Conservation (phyloP, 139 green algal genomes). For the Astrephomene gubernaculifera region DNA sequence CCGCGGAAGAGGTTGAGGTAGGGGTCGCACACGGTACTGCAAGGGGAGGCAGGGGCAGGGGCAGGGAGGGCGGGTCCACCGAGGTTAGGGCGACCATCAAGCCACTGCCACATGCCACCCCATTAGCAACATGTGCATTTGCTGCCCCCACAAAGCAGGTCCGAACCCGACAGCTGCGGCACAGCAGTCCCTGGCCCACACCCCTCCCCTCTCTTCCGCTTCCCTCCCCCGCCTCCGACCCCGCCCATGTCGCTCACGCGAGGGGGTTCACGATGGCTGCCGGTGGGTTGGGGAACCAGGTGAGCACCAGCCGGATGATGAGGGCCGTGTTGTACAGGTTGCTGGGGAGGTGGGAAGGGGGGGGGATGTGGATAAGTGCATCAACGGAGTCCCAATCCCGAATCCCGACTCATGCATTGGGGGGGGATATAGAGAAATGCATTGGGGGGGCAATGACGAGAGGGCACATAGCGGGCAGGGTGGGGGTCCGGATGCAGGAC, state of each 20-base stretch:
- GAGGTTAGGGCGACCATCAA: too few relatives aligned
- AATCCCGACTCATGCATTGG: too few relatives aligned
- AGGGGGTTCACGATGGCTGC: conserved; percentile 80
- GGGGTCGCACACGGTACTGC: conserved; percentile 89
- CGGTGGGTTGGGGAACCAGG: conserved; percentile 97
- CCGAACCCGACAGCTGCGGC: too few relatives aligned
- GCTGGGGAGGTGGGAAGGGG: conserved; percentile 51
- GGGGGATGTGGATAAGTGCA: too few relatives aligned
- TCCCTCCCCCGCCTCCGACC: background rate
- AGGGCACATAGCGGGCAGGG: too few relatives aligned
- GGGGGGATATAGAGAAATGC: too few relatives aligned
- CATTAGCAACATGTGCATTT: too few relatives aligned
- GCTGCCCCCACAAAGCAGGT: too few relatives aligned
- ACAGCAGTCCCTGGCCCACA: background rate
- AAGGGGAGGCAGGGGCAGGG: background rate
- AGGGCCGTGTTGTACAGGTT: conserved; percentile 97
- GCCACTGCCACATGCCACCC: too few relatives aligned
- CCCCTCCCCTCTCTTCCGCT: background rate
- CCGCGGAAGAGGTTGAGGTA: conserved; percentile 99
- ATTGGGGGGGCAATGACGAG: too few relatives aligned
- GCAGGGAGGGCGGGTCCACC: background rate
- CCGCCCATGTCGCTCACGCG: conserved; percentile 57
- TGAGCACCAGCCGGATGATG: conserved; percentile 93
- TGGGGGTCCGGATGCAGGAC: too few relatives aligned
- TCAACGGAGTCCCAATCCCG: too few relatives aligned